Percentiles rank a stretch among this genome's conserved stretches.
Conservation (phyloP, 2,329 filamentous ascomycete genomes). For the Fusarium incarnatum region DNA sequence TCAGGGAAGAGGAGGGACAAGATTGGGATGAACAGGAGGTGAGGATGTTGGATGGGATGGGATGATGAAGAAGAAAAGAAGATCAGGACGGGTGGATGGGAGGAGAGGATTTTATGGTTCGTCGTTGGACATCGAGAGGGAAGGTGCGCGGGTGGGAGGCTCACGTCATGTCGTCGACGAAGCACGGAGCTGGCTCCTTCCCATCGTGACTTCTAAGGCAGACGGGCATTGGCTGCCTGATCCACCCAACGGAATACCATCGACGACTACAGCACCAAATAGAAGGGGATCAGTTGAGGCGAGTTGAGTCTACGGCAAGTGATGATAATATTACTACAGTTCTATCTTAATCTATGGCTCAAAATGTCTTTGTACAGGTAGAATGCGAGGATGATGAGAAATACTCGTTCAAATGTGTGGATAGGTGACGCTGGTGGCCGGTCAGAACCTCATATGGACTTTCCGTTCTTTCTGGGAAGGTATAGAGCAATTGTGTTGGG, state of each 20-base stretch:
- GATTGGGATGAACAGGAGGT: slow-evolving; percentile 3
- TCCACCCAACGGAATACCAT: not conserved
- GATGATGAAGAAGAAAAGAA: slow-evolving; percentile 10
- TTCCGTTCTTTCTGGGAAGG: not conserved
- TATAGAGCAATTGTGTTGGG: not conserved
- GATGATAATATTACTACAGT: not conserved
- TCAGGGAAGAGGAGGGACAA: not conserved
- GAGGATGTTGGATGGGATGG: not conserved
- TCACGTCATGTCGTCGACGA: not conserved
- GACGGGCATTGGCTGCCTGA: not conserved
- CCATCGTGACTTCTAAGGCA: not conserved
- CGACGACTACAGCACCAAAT: not conserved
- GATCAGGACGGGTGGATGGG: not conserved
- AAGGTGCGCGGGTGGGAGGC: not conserved
- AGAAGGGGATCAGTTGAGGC: not conserved
- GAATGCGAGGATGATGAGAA: not conserved
- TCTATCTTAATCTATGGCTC: not conserved
- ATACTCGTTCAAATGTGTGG: too few species aligned
- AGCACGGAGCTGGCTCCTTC: not conserved
- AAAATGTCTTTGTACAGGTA: not conserved
- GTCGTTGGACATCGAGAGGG: not conserved
- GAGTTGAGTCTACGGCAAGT: not conserved
- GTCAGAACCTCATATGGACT: fast-evolving
- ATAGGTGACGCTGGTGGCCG: not conserved
- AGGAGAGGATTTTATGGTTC: not conserved